Evolutionary conservation across 805 yeast genomes (phyloP), one percentile per base, ranked within the genome.

Genomic region (Candida peoriensis): DNA sequence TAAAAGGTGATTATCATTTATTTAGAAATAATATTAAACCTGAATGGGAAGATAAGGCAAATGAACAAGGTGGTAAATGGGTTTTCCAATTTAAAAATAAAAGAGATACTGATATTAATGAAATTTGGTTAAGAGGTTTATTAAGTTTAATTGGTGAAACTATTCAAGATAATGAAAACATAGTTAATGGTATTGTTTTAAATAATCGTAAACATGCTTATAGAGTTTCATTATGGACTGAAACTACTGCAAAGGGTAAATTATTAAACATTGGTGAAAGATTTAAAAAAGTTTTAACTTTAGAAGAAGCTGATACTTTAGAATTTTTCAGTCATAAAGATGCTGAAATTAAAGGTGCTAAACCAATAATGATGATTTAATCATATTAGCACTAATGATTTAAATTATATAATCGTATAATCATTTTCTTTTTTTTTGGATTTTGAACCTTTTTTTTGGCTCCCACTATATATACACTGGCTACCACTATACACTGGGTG

Each of bases 31-130:
- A 88, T 39, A 78, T 93, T 54, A 82, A 86, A 63, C 98, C 98
- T 37, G 97, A 93, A 72, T 93, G 98, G 98, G 98, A 93, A 72
- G 97, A 93, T 63, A 71, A 67, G 36, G 75, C 77, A 46, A 93
- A 93, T 64, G 63, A 84, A 41, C 72, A 79, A 50, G 98, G 98
- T 58, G 98, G 98, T 56, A 87, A 85, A 67, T 93, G 96, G 96
- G 72, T 84, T 28, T 84, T 75, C 65, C 79, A 74, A 63, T 78
- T 82, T 64, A 80, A 70, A 60, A 72, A 75, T 43, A 81, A 73
- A 46, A 66, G 64, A 41, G 61, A 64, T 43, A 63, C 68, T 30
- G 78, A 77, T 42, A 79, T 87, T 58, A 90, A 89, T 61, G 95
- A 88, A 49, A 70, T 86, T 56, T 93, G 97, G 98, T 78, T 87